Base-by-base conservation (phyloP, 2,329 filamentous ascomycete species). In the Xenoacremonium recifei region DNA sequence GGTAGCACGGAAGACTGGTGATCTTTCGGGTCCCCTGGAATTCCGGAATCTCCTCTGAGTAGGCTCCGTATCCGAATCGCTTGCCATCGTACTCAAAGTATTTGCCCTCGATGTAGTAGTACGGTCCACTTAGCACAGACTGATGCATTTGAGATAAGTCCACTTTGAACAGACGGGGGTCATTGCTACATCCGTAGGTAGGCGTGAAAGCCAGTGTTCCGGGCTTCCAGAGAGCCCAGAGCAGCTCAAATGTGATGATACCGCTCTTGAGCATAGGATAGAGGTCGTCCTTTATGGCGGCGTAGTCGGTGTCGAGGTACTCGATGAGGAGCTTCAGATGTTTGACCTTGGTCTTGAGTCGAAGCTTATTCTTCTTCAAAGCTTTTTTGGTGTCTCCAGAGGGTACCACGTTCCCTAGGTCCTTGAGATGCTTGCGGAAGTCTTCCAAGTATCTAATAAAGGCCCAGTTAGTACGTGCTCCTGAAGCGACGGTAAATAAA, bases 31-130 rank as follows among this genome's bases (percentile, higher is more conserved):
- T 80, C 0, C 90, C 90, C 45, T 87, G 86, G 72, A 96, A 96
- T 3, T 80, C 73, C 6, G 77, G 67, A 11, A 96, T 81, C 37
- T 90, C 82, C 27, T 82, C 78, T 10, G 80, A 72, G 58, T 89
- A 80, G 37, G 73, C 81, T 13, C 87, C 87, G 55, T 85, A 84
- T 3, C 89, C 90, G 59, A 91, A 95, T 6, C 79, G 76, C 61
- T 95, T 95, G 43, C 90, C 91, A 54, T 96, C 89, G 47, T 89
- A 95, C 57, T 95, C 89, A 19, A 96, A 77, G 53, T 93, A 95
- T 61, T 75, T 77, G 17, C 85, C 89, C 51, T 92, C 85, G 12
- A 96, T 75, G 51, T 75, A 79, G 65, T 91, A 95, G 67, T 79
- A 92, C 15, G 84, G 77, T 4, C 87, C 87, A 50, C 82, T 83